Percentiles rank a stretch among this genome's conserved stretches.
Evolutionary conservation across 345 rosid genomes (phyloP).

Genomic region (Clausena lansium): DNA sequence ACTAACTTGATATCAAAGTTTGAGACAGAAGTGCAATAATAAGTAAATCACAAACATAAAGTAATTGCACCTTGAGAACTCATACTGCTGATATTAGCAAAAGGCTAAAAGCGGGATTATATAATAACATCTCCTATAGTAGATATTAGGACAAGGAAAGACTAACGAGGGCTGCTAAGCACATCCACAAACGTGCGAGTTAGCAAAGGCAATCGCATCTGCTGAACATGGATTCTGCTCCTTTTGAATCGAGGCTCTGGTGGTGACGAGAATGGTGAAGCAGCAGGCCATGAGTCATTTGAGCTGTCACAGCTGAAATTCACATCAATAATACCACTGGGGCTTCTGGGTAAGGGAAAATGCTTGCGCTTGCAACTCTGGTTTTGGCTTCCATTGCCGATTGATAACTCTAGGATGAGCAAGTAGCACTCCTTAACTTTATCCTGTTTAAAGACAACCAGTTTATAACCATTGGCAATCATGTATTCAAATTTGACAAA

Average conservation of each 20-base stretch:
- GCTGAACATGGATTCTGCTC: slow-evolving; percentile 63
- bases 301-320: slow-evolving; percentile 69
- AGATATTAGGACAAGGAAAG: slow-evolving; percentile 26
- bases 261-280: slow-evolving; percentile 44
- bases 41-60: slow-evolving; percentile 18
- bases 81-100: slow-evolving; percentile 13
- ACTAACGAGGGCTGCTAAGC: slow-evolving; percentile 66
- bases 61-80: slow-evolving; percentile 22
- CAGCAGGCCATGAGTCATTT: slow-evolving; percentile 54
- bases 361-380: slow-evolving; percentile 49
- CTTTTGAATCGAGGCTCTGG: slow-evolving; percentile 52
- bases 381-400: slow-evolving; percentile 26
- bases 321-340: slow-evolving; percentile 55
- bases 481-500: background rate
- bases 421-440: slow-evolving; percentile 59
- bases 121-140: slow-evolving; percentile 24
- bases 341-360: slow-evolving; percentile 41
- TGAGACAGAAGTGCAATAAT: slow-evolving; percentile 18
- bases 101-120: slow-evolving; percentile 8
- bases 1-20: slow-evolving; percentile 12
- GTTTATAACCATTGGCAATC: background rate
- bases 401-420: slow-evolving; percentile 47
- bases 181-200: slow-evolving; percentile 62
- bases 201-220: slow-evolving; percentile 58
- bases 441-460: slow-evolving; percentile 40